These are phyloP conservation scores for Tolypocladium tropicale DNA, from an alignment of 2,329 filamentous ascomycete species.

Conservation along the genomic window DNA sequence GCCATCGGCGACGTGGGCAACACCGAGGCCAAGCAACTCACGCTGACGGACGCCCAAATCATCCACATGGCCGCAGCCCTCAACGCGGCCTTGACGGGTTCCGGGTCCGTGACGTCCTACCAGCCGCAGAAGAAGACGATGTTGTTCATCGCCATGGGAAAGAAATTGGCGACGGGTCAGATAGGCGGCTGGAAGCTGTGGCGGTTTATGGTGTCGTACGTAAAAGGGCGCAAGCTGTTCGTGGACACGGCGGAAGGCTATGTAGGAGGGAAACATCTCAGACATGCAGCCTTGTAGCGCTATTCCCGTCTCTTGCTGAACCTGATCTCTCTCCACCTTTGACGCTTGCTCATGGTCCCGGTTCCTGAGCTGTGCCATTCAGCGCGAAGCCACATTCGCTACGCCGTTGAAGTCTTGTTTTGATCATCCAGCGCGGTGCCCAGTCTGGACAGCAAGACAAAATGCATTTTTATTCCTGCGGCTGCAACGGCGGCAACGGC, in stretches of 20 bases:
- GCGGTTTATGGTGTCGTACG: constrained; percentile 18
- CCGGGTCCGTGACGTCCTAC: constrained; percentile 6
- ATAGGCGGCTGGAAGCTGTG: constrained; percentile 22
- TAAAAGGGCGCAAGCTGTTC: constrained; percentile 23
- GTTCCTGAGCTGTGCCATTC: too few relatives aligned
- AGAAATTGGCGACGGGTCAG: constrained; percentile 19
- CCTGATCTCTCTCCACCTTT: too few relatives aligned
- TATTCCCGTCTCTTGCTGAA: not conserved
- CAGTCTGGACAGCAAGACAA: too few relatives aligned
- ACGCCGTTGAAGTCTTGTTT: too few relatives aligned
- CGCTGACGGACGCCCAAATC: constrained; percentile 20
- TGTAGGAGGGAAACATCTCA: constrained; percentile 15
- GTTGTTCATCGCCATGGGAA: constrained; percentile 17
- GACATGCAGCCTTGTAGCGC: constrained; percentile 18
- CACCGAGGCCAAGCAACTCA: constrained; percentile 27
- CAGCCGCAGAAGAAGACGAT: constrained; percentile 13
- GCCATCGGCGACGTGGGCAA: constrained; percentile 31
- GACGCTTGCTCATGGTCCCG: not conserved
- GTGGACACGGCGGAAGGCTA: constrained; percentile 19
- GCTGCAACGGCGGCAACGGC: too few relatives aligned
- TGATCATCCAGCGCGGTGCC: too few relatives aligned
- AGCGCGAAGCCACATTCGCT: too few relatives aligned
- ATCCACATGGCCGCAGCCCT: constrained; percentile 21
- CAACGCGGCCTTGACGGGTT: constrained; percentile 12
- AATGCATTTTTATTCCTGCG: too few relatives aligned